Evolutionary conservation across 2,329 filamentous ascomycete genomes (phyloP).

Genomic region (Aspergillus vadensis): DNA sequence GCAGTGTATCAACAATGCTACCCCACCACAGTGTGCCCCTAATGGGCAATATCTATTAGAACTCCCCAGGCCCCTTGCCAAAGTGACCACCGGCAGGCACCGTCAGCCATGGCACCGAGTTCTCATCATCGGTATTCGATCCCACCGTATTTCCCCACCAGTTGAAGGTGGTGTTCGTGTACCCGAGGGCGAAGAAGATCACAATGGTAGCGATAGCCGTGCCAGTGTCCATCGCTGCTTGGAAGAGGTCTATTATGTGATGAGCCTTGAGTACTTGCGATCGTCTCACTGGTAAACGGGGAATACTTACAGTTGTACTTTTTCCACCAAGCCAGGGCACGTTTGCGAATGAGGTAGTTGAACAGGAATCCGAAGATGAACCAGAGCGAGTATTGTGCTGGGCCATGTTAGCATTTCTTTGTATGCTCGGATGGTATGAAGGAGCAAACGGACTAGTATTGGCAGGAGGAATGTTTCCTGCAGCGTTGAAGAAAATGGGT

Average conservation of each 20-base stretch:
- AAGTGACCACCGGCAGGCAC: slow-evolving; percentile 33
- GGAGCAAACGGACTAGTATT: slow-evolving; percentile 35
- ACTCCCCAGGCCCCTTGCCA: slow-evolving; percentile 35
- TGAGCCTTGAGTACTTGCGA: background rate
- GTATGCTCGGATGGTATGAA: no score
- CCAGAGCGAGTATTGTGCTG: slow-evolving; percentile 35
- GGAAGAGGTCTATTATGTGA: slow-evolving; percentile 19
- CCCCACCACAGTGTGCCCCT: background rate
- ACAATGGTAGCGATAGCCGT: slow-evolving; percentile 35
- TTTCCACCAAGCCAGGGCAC: slow-evolving; percentile 37
- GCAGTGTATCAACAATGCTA: background rate
- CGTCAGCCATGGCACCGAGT: slow-evolving; percentile 36
- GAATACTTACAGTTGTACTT: slow-evolving; percentile 32
- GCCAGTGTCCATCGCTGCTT: slow-evolving; percentile 39
- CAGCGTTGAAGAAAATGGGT: slow-evolving; percentile 38
- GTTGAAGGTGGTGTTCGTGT: slow-evolving; percentile 31
- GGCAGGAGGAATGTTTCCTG: slow-evolving; percentile 37
- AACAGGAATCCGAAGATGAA: slow-evolving; percentile 37
- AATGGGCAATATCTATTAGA: slow-evolving; percentile 14
- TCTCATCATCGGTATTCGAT: slow-evolving; percentile 37
- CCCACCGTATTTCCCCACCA: slow-evolving; percentile 43
- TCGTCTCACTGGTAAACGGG: no score
- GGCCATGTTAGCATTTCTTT: background rate
- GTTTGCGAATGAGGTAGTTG: slow-evolving; percentile 34
- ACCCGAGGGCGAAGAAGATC: slow-evolving; percentile 38